These are phyloP conservation scores for Carex pumila DNA, from an alignment of 176 grass and related monocot genomes.

Conservation along the genomic window DNA sequence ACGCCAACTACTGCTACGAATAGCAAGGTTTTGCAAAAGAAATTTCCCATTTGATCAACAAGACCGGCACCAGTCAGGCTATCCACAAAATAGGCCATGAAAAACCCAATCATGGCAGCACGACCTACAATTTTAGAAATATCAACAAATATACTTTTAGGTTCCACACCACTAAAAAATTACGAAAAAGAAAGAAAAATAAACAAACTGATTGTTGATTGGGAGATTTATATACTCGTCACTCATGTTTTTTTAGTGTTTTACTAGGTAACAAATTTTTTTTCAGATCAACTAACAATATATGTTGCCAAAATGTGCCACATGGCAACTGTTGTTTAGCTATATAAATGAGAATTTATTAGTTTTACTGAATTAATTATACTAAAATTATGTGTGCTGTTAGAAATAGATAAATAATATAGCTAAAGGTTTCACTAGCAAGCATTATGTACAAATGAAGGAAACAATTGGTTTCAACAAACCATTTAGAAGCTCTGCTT, in stretches of 20 bases:
- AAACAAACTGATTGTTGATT: slow-evolving; percentile 5
- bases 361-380: not conserved
- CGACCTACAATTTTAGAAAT: slow-evolving; percentile 45
- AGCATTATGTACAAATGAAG: slow-evolving; percentile 1
- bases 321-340: not conserved
- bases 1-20: slow-evolving; percentile 68
- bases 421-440: not conserved
- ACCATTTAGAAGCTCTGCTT: slow-evolving; percentile 96
- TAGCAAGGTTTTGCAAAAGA: slow-evolving; percentile 91
- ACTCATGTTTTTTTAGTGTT: not conserved
- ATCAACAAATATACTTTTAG: not conserved
- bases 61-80: slow-evolving; percentile 78
- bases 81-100: slow-evolving; percentile 98
- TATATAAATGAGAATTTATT: not conserved
- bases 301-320: not conserved
- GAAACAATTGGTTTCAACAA: slow-evolving; percentile 20
- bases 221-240: not conserved
- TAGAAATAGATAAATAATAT: not conserved
- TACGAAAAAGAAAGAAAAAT: not conserved
- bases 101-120: slow-evolving; percentile 96
- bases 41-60: slow-evolving; percentile 90
- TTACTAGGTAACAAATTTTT: not conserved
- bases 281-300: not conserved
- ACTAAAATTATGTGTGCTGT: not conserved
- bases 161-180: not conserved